Conservation (phyloP, 2,329 filamentous ascomycete genomes). For the Colletotrichum melonis region DNA sequence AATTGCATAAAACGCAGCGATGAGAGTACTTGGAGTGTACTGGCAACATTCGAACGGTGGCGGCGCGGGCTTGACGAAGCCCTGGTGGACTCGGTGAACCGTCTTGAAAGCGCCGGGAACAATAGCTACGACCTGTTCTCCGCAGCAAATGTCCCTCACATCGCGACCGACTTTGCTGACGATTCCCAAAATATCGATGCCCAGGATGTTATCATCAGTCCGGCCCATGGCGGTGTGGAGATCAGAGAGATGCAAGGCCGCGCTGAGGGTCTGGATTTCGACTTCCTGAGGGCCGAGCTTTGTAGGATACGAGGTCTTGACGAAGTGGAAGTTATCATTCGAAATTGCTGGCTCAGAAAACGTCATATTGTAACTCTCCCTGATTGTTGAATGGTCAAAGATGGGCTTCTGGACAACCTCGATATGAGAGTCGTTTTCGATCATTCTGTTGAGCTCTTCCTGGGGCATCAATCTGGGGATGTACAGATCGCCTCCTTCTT, state of each 20-base stretch:
- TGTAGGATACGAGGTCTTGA: conserved; percentile 14
- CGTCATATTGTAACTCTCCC: conserved; percentile 36
- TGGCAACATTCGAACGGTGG: conserved; percentile 3
- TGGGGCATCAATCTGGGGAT: conserved; percentile 59
- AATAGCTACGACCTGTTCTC: conserved; percentile 56
- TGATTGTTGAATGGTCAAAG: background rate
- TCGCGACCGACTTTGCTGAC: conserved; percentile 48
- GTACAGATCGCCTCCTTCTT: conserved; percentile 49
- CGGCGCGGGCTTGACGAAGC: conserved; percentile 47
- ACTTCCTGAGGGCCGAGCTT: conserved; percentile 48
- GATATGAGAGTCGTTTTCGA: conserved; percentile 46
- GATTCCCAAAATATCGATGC: conserved; percentile 54
- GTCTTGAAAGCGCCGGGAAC: conserved; percentile 50
- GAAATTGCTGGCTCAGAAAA: conserved; percentile 42
- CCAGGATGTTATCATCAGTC: conserved; percentile 45
- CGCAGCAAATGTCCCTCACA: conserved; percentile 45
- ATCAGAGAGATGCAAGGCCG: conserved; percentile 50
- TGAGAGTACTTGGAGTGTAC: conserved; percentile 48
- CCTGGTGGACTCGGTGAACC: conserved; percentile 45
- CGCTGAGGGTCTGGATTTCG: conserved; percentile 51
- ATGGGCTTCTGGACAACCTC: background rate
- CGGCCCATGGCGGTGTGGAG: conserved; percentile 48
- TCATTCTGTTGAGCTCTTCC: conserved; percentile 53
- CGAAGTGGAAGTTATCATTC: conserved; percentile 42
- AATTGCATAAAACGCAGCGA: conserved; percentile 57